A percentile compares a stretch with the other conserved stretches of the same genome.
Evolutionary conservation across 2,329 filamentous ascomycete species (phyloP).

Genomic region (Curvularia verruculosa): DNA sequence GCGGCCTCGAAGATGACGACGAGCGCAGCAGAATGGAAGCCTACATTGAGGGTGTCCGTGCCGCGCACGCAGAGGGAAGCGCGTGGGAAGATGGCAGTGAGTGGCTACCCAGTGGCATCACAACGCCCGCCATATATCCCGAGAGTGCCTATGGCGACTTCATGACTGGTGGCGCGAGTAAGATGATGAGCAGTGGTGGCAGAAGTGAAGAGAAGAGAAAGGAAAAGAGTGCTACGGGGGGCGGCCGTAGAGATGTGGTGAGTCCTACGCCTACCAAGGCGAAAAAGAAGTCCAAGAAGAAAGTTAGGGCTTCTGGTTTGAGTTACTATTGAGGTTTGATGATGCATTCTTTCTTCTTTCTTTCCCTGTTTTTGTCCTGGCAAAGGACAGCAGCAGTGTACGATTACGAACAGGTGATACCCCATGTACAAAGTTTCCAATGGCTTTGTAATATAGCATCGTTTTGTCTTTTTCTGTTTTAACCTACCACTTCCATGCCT

Average conservation of each 20-base stretch:
- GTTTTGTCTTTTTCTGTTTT: background rate
- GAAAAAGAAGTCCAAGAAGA: conserved; percentile 35
- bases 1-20: conserved; percentile 36
- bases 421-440: background rate
- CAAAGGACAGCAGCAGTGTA: background rate
- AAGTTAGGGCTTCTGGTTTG: conserved; percentile 32
- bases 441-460: background rate
- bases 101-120: conserved; percentile 32
- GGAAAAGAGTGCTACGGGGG: conserved; percentile 20
- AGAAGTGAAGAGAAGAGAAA: conserved; percentile 17
- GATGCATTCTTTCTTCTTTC: background rate
- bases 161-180: conserved; percentile 25
- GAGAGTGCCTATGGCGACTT: conserved; percentile 27
- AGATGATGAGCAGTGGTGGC: conserved; percentile 14
- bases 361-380: background rate
- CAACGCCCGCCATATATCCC: conserved; percentile 24
- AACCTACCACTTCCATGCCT: background rate
- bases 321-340: conserved; percentile 34
- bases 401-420: background rate
- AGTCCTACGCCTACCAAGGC: conserved; percentile 30
- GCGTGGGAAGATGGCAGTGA: conserved; percentile 37
- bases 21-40: conserved; percentile 37
- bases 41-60: conserved; percentile 37
- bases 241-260: conserved; percentile 10
- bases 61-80: conserved; percentile 32